Conservation (phyloP, 1,139 yeast genomes). For the Hemisphaericaspora lyxosophila region DNA sequence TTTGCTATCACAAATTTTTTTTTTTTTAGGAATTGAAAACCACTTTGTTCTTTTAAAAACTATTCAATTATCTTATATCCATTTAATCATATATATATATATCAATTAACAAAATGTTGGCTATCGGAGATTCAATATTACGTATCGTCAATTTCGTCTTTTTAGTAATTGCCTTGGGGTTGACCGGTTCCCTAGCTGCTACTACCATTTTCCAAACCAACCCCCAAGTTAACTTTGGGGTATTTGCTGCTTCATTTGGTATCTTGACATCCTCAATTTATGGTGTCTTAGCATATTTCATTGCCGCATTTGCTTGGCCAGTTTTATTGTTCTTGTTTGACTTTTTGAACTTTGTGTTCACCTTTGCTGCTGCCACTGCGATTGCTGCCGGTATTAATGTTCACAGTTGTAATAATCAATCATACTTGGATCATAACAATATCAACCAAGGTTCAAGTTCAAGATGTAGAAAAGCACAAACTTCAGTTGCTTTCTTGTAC, state of each 20-base stretch:
- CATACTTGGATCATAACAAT: slow-evolving; percentile 61
- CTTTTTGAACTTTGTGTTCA: slow-evolving; percentile 84
- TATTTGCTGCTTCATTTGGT: slow-evolving; percentile 86
- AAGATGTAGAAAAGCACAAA: slow-evolving; percentile 96
- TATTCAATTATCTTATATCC: background rate
- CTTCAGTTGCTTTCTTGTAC: slow-evolving; percentile 85
- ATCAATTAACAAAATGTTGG: slow-evolving; percentile 41
- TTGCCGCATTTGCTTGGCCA: slow-evolving; percentile 86
- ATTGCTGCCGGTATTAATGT: slow-evolving; percentile 84
- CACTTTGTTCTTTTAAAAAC: background rate
- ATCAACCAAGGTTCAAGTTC: slow-evolving; percentile 72
- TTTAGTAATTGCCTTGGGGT: slow-evolving; percentile 76
- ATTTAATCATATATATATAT: background rate
- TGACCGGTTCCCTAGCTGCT: slow-evolving; percentile 82
- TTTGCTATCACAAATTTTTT: background rate
- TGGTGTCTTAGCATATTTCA: slow-evolving; percentile 75
- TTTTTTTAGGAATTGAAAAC: background rate
- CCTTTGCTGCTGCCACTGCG: slow-evolving; percentile 93
- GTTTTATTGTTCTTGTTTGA: slow-evolving; percentile 70
- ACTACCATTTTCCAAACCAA: slow-evolving; percentile 53
- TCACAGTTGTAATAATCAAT: slow-evolving; percentile 77
- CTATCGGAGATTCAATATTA: slow-evolving; percentile 72
- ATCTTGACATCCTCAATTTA: slow-evolving; percentile 76
- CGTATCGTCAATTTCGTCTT: slow-evolving; percentile 74
- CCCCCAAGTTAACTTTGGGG: slow-evolving; percentile 85